Conservation (phyloP, 148 eudicot species). For the Camellia granthamiana region DNA sequence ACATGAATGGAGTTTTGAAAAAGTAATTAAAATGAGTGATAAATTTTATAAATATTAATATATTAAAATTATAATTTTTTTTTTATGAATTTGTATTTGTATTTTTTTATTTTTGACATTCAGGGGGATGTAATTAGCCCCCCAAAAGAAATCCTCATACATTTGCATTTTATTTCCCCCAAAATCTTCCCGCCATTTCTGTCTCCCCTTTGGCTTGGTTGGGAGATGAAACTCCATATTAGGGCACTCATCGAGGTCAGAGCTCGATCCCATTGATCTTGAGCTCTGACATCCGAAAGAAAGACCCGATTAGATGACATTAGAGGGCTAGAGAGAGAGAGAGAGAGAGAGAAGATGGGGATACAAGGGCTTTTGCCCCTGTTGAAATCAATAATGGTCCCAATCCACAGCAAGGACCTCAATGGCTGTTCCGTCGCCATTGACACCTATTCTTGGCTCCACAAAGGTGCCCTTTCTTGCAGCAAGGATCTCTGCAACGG, state of each 20-base stretch:
- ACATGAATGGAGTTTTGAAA: too few relatives aligned
- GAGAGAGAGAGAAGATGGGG: conserved; percentile 47
- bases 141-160: too few relatives aligned
- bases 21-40: too few relatives aligned
- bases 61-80: too few relatives aligned
- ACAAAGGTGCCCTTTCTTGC: conserved; percentile 96
- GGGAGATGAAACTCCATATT: background rate
- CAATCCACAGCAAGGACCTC: conserved; percentile 70
- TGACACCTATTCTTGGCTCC: conserved; percentile 98
- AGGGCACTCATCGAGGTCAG: background rate
- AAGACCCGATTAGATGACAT: background rate
- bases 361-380: conserved; percentile 85
- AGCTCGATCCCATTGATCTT: background rate
- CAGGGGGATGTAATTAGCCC: too few relatives aligned
- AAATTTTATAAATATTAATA: too few relatives aligned
- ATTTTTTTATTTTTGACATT: too few relatives aligned
- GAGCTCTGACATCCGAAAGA: background rate
- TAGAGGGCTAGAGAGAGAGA: background rate
- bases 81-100: too few relatives aligned
- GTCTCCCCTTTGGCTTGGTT: background rate
- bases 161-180: background rate
- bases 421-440: conserved; percentile 81
- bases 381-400: conserved; percentile 82
- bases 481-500: conserved; percentile 89
- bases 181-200: conserved; percentile 20